Evolutionary conservation across 768 basidiomycete genomes (phyloP).

Genomic region (Filobasidium floriforme): DNA sequence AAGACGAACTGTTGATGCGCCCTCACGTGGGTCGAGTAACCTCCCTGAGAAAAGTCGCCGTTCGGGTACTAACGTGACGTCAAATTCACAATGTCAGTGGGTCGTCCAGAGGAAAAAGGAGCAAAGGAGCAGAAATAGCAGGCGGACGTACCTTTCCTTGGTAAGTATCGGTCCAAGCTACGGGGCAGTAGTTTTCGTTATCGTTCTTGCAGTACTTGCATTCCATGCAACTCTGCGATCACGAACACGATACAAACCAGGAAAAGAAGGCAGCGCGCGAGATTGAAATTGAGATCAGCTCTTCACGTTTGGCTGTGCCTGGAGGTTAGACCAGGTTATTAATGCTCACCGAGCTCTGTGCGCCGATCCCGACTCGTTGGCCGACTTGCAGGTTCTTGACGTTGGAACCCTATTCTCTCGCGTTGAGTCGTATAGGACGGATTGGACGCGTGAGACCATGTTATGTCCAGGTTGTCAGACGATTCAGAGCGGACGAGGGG

Average conservation of each 20-base stretch:
- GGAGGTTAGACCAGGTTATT: too few relatives aligned
- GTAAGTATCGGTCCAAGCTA: background rate
- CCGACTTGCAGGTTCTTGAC: conserved; percentile 48
- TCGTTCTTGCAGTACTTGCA: conserved; percentile 27
- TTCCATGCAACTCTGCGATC: conserved; percentile 12
- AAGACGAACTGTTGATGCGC: conserved; percentile 54
- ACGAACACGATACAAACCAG: too few relatives aligned
- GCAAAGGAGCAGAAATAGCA: background rate
- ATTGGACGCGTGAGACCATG: too few relatives aligned
- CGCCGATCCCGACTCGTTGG: conserved; percentile 55
- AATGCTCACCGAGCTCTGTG: conserved; percentile 48
- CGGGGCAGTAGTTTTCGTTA: conserved; percentile 33
- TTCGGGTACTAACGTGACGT: conserved; percentile 30
- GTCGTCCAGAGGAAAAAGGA: background rate
- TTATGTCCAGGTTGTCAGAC: too few relatives aligned
- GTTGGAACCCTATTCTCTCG: conserved; percentile 27
- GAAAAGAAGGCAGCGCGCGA: background rate
- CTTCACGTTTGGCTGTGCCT: background rate
- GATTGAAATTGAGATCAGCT: background rate
- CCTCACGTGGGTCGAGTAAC: conserved; percentile 52
- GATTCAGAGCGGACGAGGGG: too few relatives aligned
- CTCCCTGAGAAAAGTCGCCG: conserved; percentile 47
- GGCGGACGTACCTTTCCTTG: conserved; percentile 6
- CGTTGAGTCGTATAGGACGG: background rate
- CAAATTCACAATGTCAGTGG: too few relatives aligned